A percentile compares a stretch with the other conserved stretches of the same genome.
Evolutionary conservation across 2,329 filamentous ascomycete genomes (phyloP).

Genomic region (Alternaria angustiovoidea): DNA sequence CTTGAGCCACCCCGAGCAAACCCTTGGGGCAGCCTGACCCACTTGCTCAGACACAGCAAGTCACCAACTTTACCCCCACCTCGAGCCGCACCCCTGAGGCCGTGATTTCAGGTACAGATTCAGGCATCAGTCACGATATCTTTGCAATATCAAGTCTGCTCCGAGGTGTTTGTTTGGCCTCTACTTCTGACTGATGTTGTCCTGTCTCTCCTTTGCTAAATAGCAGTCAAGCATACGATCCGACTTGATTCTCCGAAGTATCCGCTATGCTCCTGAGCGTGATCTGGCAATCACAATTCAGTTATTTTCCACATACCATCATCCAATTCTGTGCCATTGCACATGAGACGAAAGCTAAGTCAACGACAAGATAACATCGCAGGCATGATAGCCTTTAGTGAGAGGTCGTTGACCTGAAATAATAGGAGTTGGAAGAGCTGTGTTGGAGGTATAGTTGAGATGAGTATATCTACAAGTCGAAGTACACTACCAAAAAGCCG

Average conservation of each 20-base stretch:
- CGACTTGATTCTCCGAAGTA: not conserved
- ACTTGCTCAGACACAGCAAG: constrained; percentile 32
- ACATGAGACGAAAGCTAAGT: not conserved
- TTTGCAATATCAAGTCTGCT: constrained; percentile 21
- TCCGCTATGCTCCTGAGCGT: not conserved
- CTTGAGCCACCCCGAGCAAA: constrained; percentile 40
- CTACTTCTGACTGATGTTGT: not conserved
- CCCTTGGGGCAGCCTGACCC: constrained; percentile 41
- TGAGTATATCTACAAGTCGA: constrained; percentile 53
- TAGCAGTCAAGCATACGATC: not conserved
- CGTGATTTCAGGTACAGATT: constrained; percentile 9
- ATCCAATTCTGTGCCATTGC: not conserved
- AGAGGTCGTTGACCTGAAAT: too few relatives aligned
- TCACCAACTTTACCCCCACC: constrained; percentile 21
- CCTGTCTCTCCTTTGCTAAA: not conserved
- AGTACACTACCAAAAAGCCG: constrained; percentile 92
- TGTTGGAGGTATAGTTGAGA: not conserved
- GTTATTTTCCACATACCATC: not conserved
- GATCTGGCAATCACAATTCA: not conserved
- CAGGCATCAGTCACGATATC: not conserved
- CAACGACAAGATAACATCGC: not conserved
- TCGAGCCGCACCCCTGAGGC: constrained; percentile 17
- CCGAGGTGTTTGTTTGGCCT: constrained; percentile 3
- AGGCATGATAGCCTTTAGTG: not conserved
- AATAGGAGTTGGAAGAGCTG: not conserved